Evolutionary conservation across 768 basidiomycete genomes (phyloP).

Genomic region (Crassisporium funariophilum): DNA sequence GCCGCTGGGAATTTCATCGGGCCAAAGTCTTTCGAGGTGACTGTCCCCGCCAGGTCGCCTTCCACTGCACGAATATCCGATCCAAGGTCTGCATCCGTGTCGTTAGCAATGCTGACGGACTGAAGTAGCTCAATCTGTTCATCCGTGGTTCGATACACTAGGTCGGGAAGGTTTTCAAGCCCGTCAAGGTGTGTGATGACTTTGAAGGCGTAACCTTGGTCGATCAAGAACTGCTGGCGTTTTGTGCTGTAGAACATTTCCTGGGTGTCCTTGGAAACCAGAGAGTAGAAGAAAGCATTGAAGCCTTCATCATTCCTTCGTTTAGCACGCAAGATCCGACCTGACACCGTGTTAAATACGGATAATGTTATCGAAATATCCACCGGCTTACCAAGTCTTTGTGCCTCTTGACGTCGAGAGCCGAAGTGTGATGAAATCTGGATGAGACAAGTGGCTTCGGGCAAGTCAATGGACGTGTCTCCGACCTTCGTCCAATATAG

Average conservation of each 20-base stretch:
- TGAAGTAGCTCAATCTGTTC: conserved; percentile 98
- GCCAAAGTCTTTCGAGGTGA: conserved; percentile 89
- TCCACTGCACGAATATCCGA: conserved; percentile 82
- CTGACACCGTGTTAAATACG: conserved; percentile 37
- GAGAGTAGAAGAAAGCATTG: conserved; percentile 99
- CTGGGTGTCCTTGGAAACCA: conserved; percentile 98
- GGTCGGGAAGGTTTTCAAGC: conserved; percentile 77
- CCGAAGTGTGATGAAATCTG: conserved; percentile 99
- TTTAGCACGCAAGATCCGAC: conserved; percentile 95
- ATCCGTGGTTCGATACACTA: conserved; percentile 89
- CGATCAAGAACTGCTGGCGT: conserved; percentile 97
- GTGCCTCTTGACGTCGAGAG: conserved; percentile 96
- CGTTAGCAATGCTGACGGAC: conserved; percentile 88
- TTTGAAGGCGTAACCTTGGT: conserved; percentile 99
- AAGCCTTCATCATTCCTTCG: conserved; percentile 98
- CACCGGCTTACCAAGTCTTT: conserved; percentile 77
- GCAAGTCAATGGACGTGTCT: conserved; percentile 97
- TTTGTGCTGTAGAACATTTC: conserved; percentile 99
- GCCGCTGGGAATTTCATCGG: conserved; percentile 65
- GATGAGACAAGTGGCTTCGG: conserved; percentile 98
- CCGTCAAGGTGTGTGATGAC: conserved; percentile 98
- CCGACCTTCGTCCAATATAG: too few species aligned
- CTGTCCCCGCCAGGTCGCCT: conserved; percentile 82
- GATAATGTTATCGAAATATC: neutral
- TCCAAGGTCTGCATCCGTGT: conserved; percentile 87